Base-by-base conservation (phyloP, 768 basidiomycete species). In the Lepiota brunneoincarnata region DNA sequence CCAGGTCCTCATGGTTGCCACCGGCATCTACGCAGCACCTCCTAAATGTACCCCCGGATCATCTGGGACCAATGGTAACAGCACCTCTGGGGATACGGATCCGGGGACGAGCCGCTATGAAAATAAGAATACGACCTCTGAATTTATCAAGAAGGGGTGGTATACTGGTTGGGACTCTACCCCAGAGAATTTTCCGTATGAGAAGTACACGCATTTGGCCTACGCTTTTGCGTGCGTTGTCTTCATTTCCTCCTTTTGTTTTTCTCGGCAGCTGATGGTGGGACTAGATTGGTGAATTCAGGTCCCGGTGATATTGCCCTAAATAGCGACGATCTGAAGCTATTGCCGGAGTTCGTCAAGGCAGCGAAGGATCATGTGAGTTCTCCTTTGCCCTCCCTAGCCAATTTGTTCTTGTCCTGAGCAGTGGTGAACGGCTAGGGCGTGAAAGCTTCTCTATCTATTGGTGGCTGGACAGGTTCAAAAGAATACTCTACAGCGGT, bases 391-490 rank as follows among this genome's bases (percentile, higher is more conserved):
- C 10, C 6, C 40, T 48, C 7, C 40, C 39, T n/a, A n/a, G 21
- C 3, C 17, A 11, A 18, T 42, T 21, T 20, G 20, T 38, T 15
- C 23, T 3, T 34, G n/a, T 21, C 11, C 51, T 55, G 20, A 37
- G 28, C 12, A 39, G 17, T 18, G 21, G 12, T 17, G 9, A 21
- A 18, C n/a, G 31, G 20, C 5, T 28, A 88, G 85, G 61, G 64
- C 57, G 84, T 87, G 14, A 73, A 74, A 49, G 79, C 86, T 0
- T 61, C 77, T n/a, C 56, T 86, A 23, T 78, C 82, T 2, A 70
- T 91, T 23, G 89, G 89, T 14, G 89, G 89, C 24, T 89, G 85
- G 85, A 72, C 70, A 1, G 89, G 87, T 1, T 75, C 81, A 2
- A 64, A 55, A 20, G 82, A 72, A 64, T 89, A 81, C 62, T 89